Base-by-base conservation (phyloP, 176 grass and related monocot species). In the Oryza longistaminata region DNA sequence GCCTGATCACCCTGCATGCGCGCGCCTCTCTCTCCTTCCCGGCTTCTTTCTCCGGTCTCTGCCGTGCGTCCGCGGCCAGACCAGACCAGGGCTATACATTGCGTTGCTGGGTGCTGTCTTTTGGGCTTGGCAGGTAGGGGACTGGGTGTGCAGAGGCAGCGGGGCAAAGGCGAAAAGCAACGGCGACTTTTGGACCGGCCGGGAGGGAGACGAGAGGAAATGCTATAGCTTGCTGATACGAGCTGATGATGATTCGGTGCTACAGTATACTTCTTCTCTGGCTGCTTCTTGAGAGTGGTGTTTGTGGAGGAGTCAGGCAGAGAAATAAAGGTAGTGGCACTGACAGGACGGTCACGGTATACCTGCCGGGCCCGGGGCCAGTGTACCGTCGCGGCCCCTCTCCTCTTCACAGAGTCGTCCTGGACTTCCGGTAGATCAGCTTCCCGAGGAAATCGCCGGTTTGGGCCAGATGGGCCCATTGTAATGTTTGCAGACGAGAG, bases 161-260 rank as follows among this genome's bases (percentile, higher is more conserved):
- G 71, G 3, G 37, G 16, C 45, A 66, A 74, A 74, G 68, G 75
- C 25, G 8, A 77, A 86, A 86, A 37, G 77, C 50, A 64, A 21
- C 33, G 53, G 78, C 77, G 25, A 58, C 88, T 82, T 90, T 81
- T 43, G 88, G 83, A 85, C 65, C 77, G 65, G 39, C 65, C 77
- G 71, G 39, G 61, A 70, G 62, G 11, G 66, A 35, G 55, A 61
- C 0, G 21, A 1, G 19, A 61, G 34, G 34, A 35, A 4, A 35
- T 35, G 34, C 34, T 35, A 35, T 35, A 35, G 50, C 46, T 49
- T 53, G 50, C 50, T 53, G 50, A 53, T 53, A 49, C 55, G 55
- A 21, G 21, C 17, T 3, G 49, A 60, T 8, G 66, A 33, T 26
- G 66, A 33, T 26, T 46, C 50, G 2, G 2, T 24, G 12, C 46